Evolutionary conservation across 106 monocot species (phyloP), one percentile per base, ranked within the genome.

Genomic region (Gastrodia elata): DNA sequence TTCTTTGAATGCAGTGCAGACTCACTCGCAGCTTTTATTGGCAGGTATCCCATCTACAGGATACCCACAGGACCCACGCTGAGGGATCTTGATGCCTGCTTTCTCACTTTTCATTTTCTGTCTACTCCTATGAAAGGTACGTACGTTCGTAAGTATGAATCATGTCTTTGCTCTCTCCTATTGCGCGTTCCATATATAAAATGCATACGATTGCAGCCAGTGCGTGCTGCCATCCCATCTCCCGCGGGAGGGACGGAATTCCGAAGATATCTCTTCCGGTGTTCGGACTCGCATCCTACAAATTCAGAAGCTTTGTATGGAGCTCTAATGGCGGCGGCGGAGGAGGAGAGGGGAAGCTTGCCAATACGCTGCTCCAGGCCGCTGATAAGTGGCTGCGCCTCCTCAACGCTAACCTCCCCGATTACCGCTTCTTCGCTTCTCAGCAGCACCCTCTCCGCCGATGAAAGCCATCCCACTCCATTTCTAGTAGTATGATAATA

Each of bases 11-110:
- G 5, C 1, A 11, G 39, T 30, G 15, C 57, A 20, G 26, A 40
- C 18, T 69, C 24, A 16, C 8, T 69, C n/a, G n/a, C 39, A 39
- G 24, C 8, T n/a, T 2, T 68, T 69, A 35, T 78, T n/a, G n/a
- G 57, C 80, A 91, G 91, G 91, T 91, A 91, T 44, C 91, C 91
- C 24, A 91, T 91, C 71, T 91, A 91, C 67, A 75, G 88, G 35
- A 91, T 91, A 78, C 91, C 91, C 71, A 84, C 80, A 46, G 91
- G 91, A 49, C 80, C 77, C 18, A 88, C 86, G 11, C 25, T 88
- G 16, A 86, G 71, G 69, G 91, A 88, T 78, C 72, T 88, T 71
- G 91, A 88, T 82, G 86, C 91, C 78, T 91, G 88, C 42, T 91
- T 91, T 79, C 88, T 91, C 56, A 88, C 91, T n/a, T 91, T 86